Base-by-base conservation (phyloP, 176 grass and related monocot genomes). In the Rhynchospora pubera region DNA sequence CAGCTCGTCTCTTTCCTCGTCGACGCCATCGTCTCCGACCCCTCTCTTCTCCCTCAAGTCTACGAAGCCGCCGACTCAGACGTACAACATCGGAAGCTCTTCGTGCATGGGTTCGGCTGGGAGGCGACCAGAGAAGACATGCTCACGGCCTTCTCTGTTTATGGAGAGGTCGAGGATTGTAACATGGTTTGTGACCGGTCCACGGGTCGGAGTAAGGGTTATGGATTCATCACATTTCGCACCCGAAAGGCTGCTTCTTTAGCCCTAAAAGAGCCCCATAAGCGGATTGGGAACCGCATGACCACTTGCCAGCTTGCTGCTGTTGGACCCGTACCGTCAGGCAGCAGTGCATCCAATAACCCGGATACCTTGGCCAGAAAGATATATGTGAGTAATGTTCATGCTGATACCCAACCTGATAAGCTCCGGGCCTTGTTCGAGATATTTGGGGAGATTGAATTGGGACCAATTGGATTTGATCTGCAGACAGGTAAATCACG, bases 381-480 rank as follows among this genome's bases (percentile, higher is more conserved):
- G 85, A 84, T 97, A 15, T 93, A 97, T 88, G 83, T 97, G 57
- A 93, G 91, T 62, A 93, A 93, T 24, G 91, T 93, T 12, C 85
- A 84, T 32, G 77, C 85, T 57, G 83, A 86, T 82, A 82, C 87
- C 42, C 14, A 78, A 42, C 79, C 86, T 3, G 91, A 97, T 69
- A 74, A 85, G 64, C 87, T 97, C 68, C 83, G 79, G 57, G 61
- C 79, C 5, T 86, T 97, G 79, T 93, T 97, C 65, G 71, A 74
- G 16, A 32, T 81, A 58, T 97, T 97, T 61, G 86, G 93, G 58
- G 90, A 87, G 68, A 84, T 97, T 57, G 88, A 96, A 73, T 83
- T 83, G 23, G 93, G 90, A 21, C 90, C 90, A 19, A 87, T 91
- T 48, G 90, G 88, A 12, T 91, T 96, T 79, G 85, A 96, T 60